Conservation (phyloP, 768 basidiomycete genomes). For the Hortiboletus flavorubellus region DNA sequence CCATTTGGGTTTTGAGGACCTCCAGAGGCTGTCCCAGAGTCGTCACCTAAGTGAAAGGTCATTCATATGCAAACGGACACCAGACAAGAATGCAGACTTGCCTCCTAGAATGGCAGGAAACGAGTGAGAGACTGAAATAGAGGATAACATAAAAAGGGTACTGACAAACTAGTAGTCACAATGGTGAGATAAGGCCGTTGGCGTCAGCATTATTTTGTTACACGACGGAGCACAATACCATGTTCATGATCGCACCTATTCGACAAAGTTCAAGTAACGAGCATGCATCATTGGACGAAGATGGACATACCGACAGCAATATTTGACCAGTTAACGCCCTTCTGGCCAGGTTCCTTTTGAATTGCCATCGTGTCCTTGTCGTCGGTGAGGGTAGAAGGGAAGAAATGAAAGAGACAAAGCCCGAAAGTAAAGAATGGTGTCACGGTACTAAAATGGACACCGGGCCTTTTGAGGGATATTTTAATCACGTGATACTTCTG, state of each 20-base stretch:
- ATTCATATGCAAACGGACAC: background rate
- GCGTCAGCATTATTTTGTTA: slow-evolving; percentile 2
- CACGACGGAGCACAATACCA: slow-evolving; percentile 59
- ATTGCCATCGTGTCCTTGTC: slow-evolving; percentile 60
- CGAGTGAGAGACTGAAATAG: slow-evolving; percentile 10
- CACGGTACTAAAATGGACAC: slow-evolving; percentile 7
- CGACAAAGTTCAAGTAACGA: slow-evolving; percentile 17
- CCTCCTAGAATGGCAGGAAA: slow-evolving; percentile 53
- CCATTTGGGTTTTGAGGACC: slow-evolving; percentile 99
- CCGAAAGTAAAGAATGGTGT: background rate
- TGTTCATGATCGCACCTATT: slow-evolving; percentile 95
- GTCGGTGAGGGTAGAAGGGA: slow-evolving; percentile 14
- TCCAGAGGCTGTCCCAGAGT: slow-evolving; percentile 98
- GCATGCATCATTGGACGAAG: slow-evolving; percentile 12
- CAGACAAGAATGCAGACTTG: slow-evolving; percentile 37
- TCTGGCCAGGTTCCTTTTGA: slow-evolving; percentile 83
- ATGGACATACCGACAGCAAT: slow-evolving; percentile 81
- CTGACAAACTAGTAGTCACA: slow-evolving; percentile 43
- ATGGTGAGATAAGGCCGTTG: slow-evolving; percentile 2
- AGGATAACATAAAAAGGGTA: slow-evolving; percentile 4
- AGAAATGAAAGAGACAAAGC: slow-evolving; percentile 8
- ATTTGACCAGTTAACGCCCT: slow-evolving; percentile 91
- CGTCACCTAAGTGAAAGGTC: slow-evolving; percentile 65
- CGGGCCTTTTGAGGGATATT: slow-evolving; percentile 2
- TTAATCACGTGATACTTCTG: slow-evolving; percentile 2